Base-by-base conservation (phyloP, 2,329 filamentous ascomycete genomes). In the Cryphonectria naterciae region DNA sequence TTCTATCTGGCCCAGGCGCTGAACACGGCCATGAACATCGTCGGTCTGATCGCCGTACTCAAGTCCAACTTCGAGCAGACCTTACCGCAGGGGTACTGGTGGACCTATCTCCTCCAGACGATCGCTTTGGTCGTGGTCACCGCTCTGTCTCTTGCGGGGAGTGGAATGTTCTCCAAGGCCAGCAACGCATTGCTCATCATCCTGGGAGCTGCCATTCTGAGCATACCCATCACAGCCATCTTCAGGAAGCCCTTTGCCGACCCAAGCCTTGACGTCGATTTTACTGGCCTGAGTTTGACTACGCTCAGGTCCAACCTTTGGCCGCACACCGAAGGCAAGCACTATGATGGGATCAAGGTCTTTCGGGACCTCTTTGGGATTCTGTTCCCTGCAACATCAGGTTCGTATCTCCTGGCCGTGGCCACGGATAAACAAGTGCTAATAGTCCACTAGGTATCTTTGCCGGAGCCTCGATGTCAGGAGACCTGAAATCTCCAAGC, bases 1-100 rank as follows among this genome's bases (percentile, higher is more conserved):
- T 97, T 97, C 80, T 97, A 96, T 78, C 84, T 97, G n/a, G 93
- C 94, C n/a, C 93, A 93, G 74, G 91, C 93, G 2, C 89, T 97
- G 77, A 97, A 95, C 78, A 94, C 93, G 1, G 92, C 92, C 52
- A 88, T 97, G 85, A 97, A 97, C 77, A 89, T 95, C 35, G 93
- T 97, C 60, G 94, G 93, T 83, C 85, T 97, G 62, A 88, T 97
- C 74, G 92, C 96, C 81, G 97, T 93, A 76, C 85, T 97, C 70
- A 89, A 89, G 67, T 86, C 95, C 73, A 95, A 94, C 75, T 88
- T 95, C 76, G 92, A 91, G 1, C 78, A 83, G 25, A 83, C 87
- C 64, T 85, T 97, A 46, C 89, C 90, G 0, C 86, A 92, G 75
- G 89, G 90, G 17, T 92, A 91, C 77, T 95, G 93, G 92, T 91